Base-by-base conservation (phyloP, 2,329 filamentous ascomycete genomes). In the Tolypocladium sp. region DNA sequence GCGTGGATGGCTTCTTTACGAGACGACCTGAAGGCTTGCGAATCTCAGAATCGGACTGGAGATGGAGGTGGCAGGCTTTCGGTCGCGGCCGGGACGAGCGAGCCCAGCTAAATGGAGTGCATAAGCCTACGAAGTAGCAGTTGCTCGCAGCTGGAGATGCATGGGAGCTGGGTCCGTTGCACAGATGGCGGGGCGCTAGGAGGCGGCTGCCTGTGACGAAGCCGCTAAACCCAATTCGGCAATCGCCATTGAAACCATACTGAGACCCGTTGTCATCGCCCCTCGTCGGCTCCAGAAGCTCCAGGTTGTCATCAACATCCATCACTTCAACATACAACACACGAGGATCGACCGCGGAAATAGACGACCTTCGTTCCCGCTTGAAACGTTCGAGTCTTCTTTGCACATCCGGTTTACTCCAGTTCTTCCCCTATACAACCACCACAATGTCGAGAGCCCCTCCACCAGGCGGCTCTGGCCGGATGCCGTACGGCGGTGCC, bases 371-470 rank as follows among this genome's bases (percentile, higher is more conserved):
- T 13, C 5, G 10, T 22, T 7, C 20, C 30, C 4, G 9, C 30
- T 35, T 5, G 10, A 4, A 13, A 3, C n/a, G 44, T 25, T 35
- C 30, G n/a, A 5, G 12, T 20, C 9, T 35, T 9, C 10, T 35
- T 22, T 35, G 4, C 30, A 22, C 4, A n/a, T 35, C 20, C 30
- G 3, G 9, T 15, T 33, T n/a, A 5, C 7, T 1, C 12, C 13
- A 10, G 17, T 41, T n/a, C 30, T 41, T 38, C 5, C 13, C n/a
- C 15, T 4, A 17, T 22, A 42, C 27, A 52, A 35, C 54, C 52
- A 42, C 54, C 57, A 59, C 58, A 61, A 74, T 74, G 72, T 74
- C 72, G 27, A 63, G 68, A 67, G 61, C 62, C 42, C 68, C 68
- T 56, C 65, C 64, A 30, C 60, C 61, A 10, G 64, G 63, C 56